These are phyloP conservation scores for Paulownia fortunei DNA, from an alignment of 257 asterid genomes.

Conservation along the genomic window DNA sequence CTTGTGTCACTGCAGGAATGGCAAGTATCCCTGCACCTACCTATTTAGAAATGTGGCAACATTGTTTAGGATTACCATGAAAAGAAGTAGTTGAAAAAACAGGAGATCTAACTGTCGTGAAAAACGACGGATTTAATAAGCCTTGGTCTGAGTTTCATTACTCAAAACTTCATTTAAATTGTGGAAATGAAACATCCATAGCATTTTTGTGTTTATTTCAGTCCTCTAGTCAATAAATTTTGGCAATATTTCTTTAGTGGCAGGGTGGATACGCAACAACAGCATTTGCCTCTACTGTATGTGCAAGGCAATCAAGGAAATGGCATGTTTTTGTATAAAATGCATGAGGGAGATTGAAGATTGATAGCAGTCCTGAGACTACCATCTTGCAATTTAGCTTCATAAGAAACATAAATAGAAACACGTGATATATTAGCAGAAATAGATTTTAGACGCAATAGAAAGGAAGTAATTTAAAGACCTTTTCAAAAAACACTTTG, in stretches of 20 bases:
- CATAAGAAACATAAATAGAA: too few relatives aligned
- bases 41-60: conserved; percentile 38
- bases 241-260: neutral
- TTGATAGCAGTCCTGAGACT: too few relatives aligned
- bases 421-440: neutral
- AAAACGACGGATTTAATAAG: neutral
- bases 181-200: neutral
- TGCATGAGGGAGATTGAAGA: too few relatives aligned
- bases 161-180: neutral
- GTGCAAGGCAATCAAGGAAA: neutral
- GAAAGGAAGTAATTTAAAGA: neutral
- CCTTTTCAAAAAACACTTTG: neutral
- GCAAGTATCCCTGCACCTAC: conserved; percentile 97
- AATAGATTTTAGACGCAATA: too few relatives aligned
- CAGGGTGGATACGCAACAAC: neutral
- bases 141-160: neutral
- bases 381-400: too few relatives aligned
- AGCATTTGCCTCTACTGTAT: neutral
- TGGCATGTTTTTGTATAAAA: neutral
- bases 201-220: neutral
- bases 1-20: conserved; percentile 95
- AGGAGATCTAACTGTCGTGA: neutral
- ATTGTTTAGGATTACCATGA: conserved; percentile 1
- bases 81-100: neutral
- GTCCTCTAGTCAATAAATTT: neutral